These are phyloP conservation scores for Kazachstania martiniae DNA, from an alignment of 805 yeast species.

Conservation along the genomic window DNA sequence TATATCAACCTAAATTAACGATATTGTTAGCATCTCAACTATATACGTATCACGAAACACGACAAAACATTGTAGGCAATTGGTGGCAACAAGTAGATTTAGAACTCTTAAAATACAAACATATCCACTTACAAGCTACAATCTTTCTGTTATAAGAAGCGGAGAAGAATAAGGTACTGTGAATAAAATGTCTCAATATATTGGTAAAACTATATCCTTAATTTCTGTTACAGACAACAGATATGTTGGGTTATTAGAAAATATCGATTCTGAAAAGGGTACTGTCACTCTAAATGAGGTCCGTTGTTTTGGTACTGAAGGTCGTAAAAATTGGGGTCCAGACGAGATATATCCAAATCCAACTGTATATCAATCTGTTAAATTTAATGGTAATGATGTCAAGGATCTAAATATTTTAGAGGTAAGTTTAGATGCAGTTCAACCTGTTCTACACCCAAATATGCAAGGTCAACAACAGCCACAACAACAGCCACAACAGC, in stretches of 20 bases:
- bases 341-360: constrained; percentile 63
- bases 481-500: neutral
- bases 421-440: constrained; percentile 50
- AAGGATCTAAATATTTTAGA: constrained; percentile 82
- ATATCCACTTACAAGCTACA: no score
- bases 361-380: constrained; percentile 63
- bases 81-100: no score
- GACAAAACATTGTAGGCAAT: no score
- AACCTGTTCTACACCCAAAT: constrained; percentile 35
- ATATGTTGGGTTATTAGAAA: constrained; percentile 81
- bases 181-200: constrained; percentile 72
- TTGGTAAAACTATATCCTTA: constrained; percentile 57
- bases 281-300: constrained; percentile 78
- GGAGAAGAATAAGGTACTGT: no score
- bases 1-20: no score
- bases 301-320: constrained; percentile 84
- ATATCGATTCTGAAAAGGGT: constrained; percentile 81
- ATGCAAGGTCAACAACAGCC: constrained; percentile 6
- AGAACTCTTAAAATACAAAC: no score
- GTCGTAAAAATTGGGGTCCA: constrained; percentile 60
- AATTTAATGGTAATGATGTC: constrained; percentile 86
- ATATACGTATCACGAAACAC: no score
- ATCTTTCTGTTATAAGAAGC: no score
- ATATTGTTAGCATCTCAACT: no score
- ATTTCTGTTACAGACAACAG: constrained; percentile 33